Conservation (phyloP, 1,139 yeast species). For the Nakaseomyces uthaithaninus region DNA sequence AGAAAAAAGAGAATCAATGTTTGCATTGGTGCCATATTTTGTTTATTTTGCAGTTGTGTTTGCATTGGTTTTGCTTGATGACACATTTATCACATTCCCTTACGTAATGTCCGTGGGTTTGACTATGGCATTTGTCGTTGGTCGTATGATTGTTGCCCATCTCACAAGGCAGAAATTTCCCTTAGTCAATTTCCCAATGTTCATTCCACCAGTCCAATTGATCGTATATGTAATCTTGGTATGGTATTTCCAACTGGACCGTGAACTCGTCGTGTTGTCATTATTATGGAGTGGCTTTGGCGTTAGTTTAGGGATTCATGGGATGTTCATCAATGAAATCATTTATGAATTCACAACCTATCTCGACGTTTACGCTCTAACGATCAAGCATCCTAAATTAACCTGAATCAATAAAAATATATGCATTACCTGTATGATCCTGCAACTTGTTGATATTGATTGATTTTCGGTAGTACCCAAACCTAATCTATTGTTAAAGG, state of each 20-base stretch:
- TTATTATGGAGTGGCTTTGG: slow-evolving; percentile 72
- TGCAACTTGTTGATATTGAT: no score
- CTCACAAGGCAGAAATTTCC: slow-evolving; percentile 78
- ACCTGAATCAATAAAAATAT: slow-evolving; percentile 18
- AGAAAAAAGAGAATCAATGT: slow-evolving; percentile 38
- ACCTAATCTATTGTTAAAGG: no score
- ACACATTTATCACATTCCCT: slow-evolving; percentile 50
- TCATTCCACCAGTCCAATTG: slow-evolving; percentile 55
- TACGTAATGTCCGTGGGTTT: slow-evolving; percentile 63
- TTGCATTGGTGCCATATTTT: slow-evolving; percentile 66
- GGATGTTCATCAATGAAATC: slow-evolving; percentile 71
- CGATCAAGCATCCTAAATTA: slow-evolving; percentile 71
- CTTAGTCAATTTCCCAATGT: slow-evolving; percentile 56
- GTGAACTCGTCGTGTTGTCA: slow-evolving; percentile 38
- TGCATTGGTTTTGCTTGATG: slow-evolving; percentile 39
- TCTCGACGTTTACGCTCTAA: slow-evolving; percentile 77
- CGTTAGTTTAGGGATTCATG: slow-evolving; percentile 64
- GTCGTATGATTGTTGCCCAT: slow-evolving; percentile 83
- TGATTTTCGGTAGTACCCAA: no score
- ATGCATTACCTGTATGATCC: not conserved
- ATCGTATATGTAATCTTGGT: slow-evolving; percentile 37
- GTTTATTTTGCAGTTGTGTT: slow-evolving; percentile 51
- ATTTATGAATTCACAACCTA: slow-evolving; percentile 74
- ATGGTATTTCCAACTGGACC: slow-evolving; percentile 36
- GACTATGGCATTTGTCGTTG: slow-evolving; percentile 75